Evolutionary conservation across 106 monocot genomes (phyloP).

Genomic region (Phalaenopsis aphrodite): DNA sequence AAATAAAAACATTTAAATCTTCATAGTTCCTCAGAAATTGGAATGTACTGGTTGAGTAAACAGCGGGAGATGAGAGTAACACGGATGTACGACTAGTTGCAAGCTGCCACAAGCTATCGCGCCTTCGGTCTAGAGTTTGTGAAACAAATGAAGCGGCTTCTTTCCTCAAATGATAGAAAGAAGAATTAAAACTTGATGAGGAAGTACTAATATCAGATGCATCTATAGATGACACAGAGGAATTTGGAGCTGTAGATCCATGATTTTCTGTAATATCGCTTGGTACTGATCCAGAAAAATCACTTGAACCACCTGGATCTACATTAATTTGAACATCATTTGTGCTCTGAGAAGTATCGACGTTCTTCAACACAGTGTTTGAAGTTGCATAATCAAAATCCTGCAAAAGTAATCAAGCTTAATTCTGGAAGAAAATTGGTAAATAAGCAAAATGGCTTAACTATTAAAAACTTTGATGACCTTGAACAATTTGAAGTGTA

Average conservation of each 20-base stretch:
- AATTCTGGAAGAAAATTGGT: not conserved
- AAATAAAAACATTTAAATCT: conserved; percentile 84
- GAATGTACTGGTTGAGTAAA: conserved; percentile 80
- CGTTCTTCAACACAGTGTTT: conserved; percentile 16
- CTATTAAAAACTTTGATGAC: not conserved
- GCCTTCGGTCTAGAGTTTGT: conserved; percentile 63
- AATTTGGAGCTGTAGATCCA: conserved; percentile 10
- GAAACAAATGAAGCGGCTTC: conserved; percentile 72
- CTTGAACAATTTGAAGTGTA: not conserved
- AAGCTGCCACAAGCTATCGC: conserved; percentile 91
- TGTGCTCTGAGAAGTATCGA: conserved; percentile 15
- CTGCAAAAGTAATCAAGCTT: conserved; percentile 23
- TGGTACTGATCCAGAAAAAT: conserved; percentile 10
- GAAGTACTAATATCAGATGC: conserved; percentile 21
- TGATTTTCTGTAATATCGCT: conserved; percentile 15
- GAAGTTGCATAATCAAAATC: conserved; percentile 21
- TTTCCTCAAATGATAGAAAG: conserved; percentile 78
- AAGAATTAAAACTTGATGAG: conserved; percentile 35
- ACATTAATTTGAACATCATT: conserved; percentile 16
- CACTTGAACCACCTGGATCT: conserved; percentile 10
- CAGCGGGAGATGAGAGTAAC: conserved; percentile 76
- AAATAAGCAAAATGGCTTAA: not conserved
- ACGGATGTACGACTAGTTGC: conserved; percentile 88
- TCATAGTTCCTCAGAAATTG: conserved; percentile 91
- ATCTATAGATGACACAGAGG: conserved; percentile 21